Percentiles rank a stretch among this genome's conserved stretches.
Evolutionary conservation across 106 monocot species (phyloP).

Genomic region (Phalaenopsis aphrodite): DNA sequence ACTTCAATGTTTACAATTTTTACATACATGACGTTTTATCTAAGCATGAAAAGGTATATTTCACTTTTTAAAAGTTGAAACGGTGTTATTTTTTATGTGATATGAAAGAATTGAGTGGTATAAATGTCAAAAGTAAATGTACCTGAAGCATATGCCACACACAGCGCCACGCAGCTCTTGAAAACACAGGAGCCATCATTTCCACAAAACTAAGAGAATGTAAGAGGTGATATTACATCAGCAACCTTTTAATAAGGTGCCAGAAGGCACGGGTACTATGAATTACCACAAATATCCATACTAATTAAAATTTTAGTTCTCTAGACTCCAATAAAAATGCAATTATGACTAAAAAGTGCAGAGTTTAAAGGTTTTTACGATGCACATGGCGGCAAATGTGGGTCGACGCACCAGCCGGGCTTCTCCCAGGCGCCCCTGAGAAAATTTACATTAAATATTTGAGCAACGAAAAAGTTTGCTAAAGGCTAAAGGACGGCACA

Average conservation of each 20-base stretch:
- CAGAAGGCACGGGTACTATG: background rate
- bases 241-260: background rate
- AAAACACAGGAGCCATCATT: slow-evolving; percentile 63
- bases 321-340: background rate
- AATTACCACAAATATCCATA: background rate
- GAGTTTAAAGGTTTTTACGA: slow-evolving; percentile 17
- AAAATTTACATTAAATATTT: background rate
- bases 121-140: background rate
- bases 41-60: no score
- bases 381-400: slow-evolving; percentile 51
- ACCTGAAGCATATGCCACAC: slow-evolving; percentile 74
- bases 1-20: no score
- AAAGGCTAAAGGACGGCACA: background rate
- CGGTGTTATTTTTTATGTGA: no score
- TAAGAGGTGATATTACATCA: background rate
- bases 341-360: background rate
- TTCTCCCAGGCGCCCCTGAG: slow-evolving; percentile 39
- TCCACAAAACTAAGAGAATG: slow-evolving; percentile 39
- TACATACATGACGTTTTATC: no score
- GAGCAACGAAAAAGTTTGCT: background rate
- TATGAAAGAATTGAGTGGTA: no score
- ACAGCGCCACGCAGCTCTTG: slow-evolving; percentile 54
- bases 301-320: background rate
- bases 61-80: no score
- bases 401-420: slow-evolving; percentile 41